Percentiles rank a stretch among this genome's conserved stretches.
Conservation (phyloP, 2,329 filamentous ascomycete genomes). For the Aureobasidium vineae region DNA sequence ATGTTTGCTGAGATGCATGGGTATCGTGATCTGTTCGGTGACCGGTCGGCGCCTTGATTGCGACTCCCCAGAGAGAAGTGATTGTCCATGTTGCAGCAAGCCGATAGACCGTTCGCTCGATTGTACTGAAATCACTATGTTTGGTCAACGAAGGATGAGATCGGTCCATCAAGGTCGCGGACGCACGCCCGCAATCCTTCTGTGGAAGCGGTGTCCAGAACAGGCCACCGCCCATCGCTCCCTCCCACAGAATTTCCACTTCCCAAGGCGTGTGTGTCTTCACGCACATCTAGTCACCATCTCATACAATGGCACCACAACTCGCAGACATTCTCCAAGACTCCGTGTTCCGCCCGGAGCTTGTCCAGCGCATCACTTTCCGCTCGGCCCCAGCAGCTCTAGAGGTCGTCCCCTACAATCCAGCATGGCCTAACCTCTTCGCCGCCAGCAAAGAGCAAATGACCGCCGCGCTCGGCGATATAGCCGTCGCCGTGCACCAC, state of each 20-base stretch:
- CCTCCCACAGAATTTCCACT: no score
- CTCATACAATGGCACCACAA: background rate
- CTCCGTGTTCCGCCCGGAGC: background rate
- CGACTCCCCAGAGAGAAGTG: no score
- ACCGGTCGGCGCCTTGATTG: background rate
- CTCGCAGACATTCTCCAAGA: slow-evolving; percentile 1
- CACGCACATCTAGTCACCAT: background rate
- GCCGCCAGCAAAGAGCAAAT: background rate
- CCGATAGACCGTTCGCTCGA: background rate
- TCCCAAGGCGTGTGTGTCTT: background rate
- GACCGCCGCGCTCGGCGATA: background rate
- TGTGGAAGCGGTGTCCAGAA: background rate
- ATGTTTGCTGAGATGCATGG: background rate
- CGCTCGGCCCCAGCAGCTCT: background rate
- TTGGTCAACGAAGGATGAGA: background rate
- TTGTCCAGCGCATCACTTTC: background rate
- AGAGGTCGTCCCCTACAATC: background rate
- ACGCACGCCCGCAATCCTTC: background rate
- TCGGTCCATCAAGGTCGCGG: background rate
- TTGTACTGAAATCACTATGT: background rate
- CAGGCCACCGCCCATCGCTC: background rate
- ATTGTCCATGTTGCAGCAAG: background rate
- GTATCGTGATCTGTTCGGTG: background rate
- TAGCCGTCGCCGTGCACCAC: background rate
- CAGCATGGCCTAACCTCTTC: background rate